These are phyloP conservation scores for Ophiosphaerella herpotricha DNA, from an alignment of 2,329 filamentous ascomycete genomes.

Conservation along the genomic window DNA sequence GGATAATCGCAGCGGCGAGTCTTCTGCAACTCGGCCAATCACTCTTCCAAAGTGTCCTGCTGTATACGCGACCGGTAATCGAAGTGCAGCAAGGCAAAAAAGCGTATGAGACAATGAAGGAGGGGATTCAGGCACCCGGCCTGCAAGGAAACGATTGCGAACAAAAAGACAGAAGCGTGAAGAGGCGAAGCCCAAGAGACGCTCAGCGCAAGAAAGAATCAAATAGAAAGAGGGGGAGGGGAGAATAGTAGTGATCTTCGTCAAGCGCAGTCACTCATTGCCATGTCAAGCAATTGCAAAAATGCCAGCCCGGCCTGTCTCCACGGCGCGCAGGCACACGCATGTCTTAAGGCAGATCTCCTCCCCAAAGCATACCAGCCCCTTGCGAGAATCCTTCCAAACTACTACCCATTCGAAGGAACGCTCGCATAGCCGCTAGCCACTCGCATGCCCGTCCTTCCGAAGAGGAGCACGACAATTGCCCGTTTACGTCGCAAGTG, in stretches of 20 bases:
- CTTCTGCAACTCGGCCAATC: conserved; percentile 22
- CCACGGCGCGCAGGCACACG: conserved; percentile 5
- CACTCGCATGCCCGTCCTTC: conserved; percentile 1
- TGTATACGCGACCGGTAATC: conserved; percentile 15
- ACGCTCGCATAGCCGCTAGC: conserved; percentile 1
- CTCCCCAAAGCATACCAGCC: background rate
- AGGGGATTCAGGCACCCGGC: conserved; percentile 30
- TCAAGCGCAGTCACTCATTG: conserved; percentile 34
- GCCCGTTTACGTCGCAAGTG: conserved; percentile 16
- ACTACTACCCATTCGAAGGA: background rate
- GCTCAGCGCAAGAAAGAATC: conserved; percentile 34
- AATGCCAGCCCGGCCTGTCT: conserved; percentile 3
- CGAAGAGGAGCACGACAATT: background rate
- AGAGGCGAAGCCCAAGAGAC: conserved; percentile 16
- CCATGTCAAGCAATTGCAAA: conserved; percentile 16
- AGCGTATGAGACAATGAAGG: conserved; percentile 28
- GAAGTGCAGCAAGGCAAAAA: conserved; percentile 33
- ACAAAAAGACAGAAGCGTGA: conserved; percentile 15
- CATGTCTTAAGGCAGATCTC: conserved; percentile 30
- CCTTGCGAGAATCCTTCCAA: background rate
- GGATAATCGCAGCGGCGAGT: background rate
- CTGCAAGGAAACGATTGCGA: conserved; percentile 35
- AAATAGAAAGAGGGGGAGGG: conserved; percentile 14
- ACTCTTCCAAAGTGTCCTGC: conserved; percentile 4
- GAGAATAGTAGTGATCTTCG: conserved; percentile 24